phyloP scores from a whole-genome alignment of 225 moss, liverwort and hornwort species.

The Sphagnum tenellum region DNA sequence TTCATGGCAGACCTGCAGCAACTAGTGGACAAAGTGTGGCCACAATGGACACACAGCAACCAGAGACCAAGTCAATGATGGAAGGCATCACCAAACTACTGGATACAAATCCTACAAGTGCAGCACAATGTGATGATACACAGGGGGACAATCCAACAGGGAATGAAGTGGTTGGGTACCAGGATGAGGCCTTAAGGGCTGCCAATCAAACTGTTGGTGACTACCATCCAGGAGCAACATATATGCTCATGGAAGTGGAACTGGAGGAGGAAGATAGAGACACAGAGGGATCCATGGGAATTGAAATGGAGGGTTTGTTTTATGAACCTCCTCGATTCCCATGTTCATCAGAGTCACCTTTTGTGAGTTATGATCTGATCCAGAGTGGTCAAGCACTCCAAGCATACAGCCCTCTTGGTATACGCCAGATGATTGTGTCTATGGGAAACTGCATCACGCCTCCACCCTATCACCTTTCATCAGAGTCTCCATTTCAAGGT shows the following conservation, averaged over 20 bases:
- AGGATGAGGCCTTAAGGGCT: slow-evolving; percentile 14
- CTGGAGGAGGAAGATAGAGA: slow-evolving; percentile 21
- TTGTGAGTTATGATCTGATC: slow-evolving; percentile 79
- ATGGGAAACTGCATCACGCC: slow-evolving; percentile 69
- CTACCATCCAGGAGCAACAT: slow-evolving; percentile 33
- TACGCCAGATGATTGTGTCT: slow-evolving; percentile 94
- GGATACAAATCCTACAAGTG: too few species aligned
- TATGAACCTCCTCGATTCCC: slow-evolving; percentile 60
- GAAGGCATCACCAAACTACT: too few species aligned
- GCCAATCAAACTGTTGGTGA: slow-evolving; percentile 30
- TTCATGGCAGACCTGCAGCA: too few species aligned
- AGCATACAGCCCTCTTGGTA: slow-evolving; percentile 94
- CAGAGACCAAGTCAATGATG: too few species aligned
- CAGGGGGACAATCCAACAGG: too few species aligned
- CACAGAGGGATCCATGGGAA: slow-evolving; percentile 5
- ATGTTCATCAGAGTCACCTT: slow-evolving; percentile 50
- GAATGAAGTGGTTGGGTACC: slow-evolving; percentile 4
- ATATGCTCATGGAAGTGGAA: slow-evolving; percentile 71
- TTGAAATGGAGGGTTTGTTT: slow-evolving; percentile 45
- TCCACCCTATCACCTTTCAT: slow-evolving; percentile 22
- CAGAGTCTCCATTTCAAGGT: slow-evolving; percentile 58
- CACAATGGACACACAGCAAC: too few species aligned
- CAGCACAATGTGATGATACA: too few species aligned
- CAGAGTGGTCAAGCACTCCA: slow-evolving; percentile 63
- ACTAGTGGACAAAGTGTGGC: too few species aligned